Base-by-base conservation (phyloP, 805 yeast genomes). In the Brettanomyces sp. region DNA sequence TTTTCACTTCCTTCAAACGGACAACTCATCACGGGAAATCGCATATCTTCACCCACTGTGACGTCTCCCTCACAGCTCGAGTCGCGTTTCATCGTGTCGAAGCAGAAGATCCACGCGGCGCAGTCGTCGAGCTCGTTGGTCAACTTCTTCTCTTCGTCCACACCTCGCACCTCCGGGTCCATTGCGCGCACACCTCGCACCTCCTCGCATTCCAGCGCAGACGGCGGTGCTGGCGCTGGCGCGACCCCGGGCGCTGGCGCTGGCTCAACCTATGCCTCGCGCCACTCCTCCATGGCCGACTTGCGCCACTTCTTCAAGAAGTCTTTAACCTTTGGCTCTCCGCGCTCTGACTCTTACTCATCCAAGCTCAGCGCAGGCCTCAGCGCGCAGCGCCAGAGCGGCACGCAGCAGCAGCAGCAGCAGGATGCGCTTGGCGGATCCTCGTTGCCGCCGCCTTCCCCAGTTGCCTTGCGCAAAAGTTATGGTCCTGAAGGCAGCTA, bases 271-370 rank as follows among this genome's bases (percentile, higher is more conserved):
- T 30, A 13, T 18, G 64, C 74, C 9, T 68, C 84, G 3, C 73
- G 84, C 50, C 90, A 84, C 61, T 80, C 85, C 40, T 83, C 90
- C 6, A 83, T 85, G 82, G 89, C 85, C 14, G 85, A 84, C 59
- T 63, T 85, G 56, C 80, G 84, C 56, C 68, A 88, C 42, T 84
- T 85, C 56, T 85, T 85, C 68, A 82, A 78, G 50, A 72, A 74
- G 46, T 58, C 69, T 7, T 52, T 50, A n/a, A 53, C 58, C 2
- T n/a, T 52, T 8, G 45, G 45, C 30, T 52, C 55, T 4, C 40
- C 60, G 4, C 42, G 50, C 3, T 18, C 18, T 18, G 18, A 18
- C 18, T 18, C 18, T 18, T 18, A 18, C 18, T 18, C 18, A 11
- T 62, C 66, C 2, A 60, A 62, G 40, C 44, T 63, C 43, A 58